Base-by-base conservation (phyloP, 1,284 basidiomycete genomes). In the Austroboletus olivaceoglutinosus region DNA sequence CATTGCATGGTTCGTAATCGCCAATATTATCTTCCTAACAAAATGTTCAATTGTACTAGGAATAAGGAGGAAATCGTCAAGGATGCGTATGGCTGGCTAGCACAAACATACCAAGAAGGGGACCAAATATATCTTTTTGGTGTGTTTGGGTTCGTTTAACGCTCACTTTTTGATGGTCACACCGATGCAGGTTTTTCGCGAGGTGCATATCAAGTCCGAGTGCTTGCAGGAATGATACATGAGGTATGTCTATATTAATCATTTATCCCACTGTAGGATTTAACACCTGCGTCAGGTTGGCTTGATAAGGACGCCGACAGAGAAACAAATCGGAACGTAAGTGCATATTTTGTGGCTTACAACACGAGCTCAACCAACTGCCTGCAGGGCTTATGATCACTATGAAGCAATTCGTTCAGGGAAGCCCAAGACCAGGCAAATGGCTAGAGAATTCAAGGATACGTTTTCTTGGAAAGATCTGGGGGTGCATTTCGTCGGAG, bases 71-170 rank as follows among this genome's bases (percentile, higher is more conserved):
- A 57, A 56, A 67, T 51, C 5, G 54, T 58, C 37, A 69, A 68
- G 33, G 53, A 58, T 29, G 75, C 69, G 0, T 76, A 76, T 57
- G 60, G 63, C 3, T 76, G 75, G 76, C 50, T 76, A 8, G 63
- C 73, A 3, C 62, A 67, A 21, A 60, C 52, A 18, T 76, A 76
- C 52, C 39, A 56, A 21, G 54, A 58, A n/a, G 72, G 72, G 1
- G 75, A 76, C 50, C 57, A 56, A 13, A 76, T 77, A 36, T 76
- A 65, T 48, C 57, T 76, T 2, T 76, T 77, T 49, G 75, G 76
- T 74, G 42, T 0, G 44, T 22, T 31, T 19, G 1, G 4, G 34
- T 41, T 30, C 10, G 40, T 3, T 18, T 33, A 15, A 6, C 12
- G 2, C 22, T 39, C 19, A 21, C 8, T 3, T 9, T 37, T 13